Conservation (phyloP, 331 rosid genomes). For the Quercus lobata region DNA sequence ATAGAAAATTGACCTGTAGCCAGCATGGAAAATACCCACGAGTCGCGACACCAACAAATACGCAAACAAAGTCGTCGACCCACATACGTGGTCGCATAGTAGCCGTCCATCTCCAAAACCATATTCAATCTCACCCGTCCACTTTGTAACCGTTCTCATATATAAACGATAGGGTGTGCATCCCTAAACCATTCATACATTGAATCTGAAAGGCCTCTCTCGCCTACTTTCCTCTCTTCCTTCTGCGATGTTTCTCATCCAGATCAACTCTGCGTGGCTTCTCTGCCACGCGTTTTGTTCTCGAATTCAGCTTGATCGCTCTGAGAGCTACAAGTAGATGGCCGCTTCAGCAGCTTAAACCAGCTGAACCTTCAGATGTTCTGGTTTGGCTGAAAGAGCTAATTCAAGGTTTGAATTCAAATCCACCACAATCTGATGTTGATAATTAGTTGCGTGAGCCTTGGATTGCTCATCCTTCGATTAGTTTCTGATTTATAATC, state of each 20-base stretch:
- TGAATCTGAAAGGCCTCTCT: background rate
- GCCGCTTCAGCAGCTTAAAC: background rate
- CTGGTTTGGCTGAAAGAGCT: background rate
- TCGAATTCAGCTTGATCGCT: conserved; percentile 12
- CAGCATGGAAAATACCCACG: conserved; percentile 16
- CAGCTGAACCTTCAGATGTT: background rate
- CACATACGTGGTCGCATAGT: background rate
- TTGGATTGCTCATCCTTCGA: background rate
- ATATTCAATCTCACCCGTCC: conserved; percentile 3
- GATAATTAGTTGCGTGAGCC: background rate
- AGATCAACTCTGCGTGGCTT: background rate
- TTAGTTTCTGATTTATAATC: background rate
- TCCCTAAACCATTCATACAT: conserved; percentile 22
- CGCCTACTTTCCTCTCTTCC: no score
- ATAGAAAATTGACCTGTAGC: background rate
- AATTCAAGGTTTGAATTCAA: background rate
- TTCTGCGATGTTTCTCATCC: background rate
- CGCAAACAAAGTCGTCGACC: background rate
- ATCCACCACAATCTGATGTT: background rate
- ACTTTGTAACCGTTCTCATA: background rate
- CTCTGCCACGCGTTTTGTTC: fast-evolving
- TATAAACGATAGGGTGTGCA: no score
- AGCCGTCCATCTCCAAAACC: background rate
- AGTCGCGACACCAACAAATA: background rate
- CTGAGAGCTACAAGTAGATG: conserved; percentile 20